These are phyloP conservation scores for Coemansia sp. DNA, from an alignment of 192 early-diverging fungal genomes.

Conservation along the genomic window DNA sequence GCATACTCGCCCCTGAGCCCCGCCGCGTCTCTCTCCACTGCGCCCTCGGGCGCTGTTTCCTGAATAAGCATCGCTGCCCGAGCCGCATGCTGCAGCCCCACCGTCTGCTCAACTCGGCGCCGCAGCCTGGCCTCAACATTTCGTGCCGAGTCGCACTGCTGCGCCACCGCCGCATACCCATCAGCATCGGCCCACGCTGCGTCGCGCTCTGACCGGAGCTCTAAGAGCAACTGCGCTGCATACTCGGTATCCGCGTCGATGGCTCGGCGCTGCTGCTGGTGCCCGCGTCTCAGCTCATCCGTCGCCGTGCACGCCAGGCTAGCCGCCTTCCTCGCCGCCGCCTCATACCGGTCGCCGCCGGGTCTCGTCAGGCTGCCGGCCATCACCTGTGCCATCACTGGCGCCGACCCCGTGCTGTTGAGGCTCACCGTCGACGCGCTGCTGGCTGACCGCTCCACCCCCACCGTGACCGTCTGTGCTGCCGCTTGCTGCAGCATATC, in stretches of 20 bases:
- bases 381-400: not conserved
- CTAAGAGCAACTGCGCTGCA: constrained; percentile 43
- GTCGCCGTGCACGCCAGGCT: constrained; percentile 15
- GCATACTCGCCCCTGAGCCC: constrained; percentile 33
- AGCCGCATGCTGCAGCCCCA: constrained; percentile 35
- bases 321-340: constrained; percentile 13
- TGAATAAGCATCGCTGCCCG: constrained; percentile 9
- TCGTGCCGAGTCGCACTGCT: constrained; percentile 4
- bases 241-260: constrained; percentile 40
- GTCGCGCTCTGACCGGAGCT: constrained; percentile 42
- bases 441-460: not conserved
- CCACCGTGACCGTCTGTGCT: not conserved
- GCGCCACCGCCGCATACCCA: not conserved
- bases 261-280: constrained; percentile 7
- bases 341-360: constrained; percentile 20
- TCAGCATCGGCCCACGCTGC: constrained; percentile 2
- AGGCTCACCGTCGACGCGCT: constrained; percentile 4
- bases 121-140: constrained; percentile 16
- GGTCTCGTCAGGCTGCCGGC: not conserved
- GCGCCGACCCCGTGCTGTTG: not conserved
- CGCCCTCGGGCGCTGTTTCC: not conserved
- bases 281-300: constrained; percentile 25
- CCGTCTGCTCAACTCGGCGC: constrained; percentile 20
- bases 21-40: not conserved
- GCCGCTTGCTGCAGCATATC: not conserved